Evolutionary conservation across 441 rosid species (phyloP).

Genomic region (Cnidoscolus chayamansa): DNA sequence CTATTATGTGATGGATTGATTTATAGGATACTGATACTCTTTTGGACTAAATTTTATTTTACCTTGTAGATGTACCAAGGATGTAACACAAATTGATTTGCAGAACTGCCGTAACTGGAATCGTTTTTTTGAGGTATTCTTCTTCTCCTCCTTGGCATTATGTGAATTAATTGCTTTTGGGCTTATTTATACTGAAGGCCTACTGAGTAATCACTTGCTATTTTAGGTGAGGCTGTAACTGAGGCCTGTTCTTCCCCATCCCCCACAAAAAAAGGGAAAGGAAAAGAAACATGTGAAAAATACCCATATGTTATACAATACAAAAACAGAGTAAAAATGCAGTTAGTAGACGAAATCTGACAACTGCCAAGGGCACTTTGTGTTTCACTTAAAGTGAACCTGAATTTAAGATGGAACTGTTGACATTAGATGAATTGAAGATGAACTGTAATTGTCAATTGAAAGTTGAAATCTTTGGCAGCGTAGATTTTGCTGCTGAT

Average conservation of each 20-base stretch:
- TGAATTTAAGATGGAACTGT: no score
- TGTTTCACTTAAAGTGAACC: no score
- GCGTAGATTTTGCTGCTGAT: background rate
- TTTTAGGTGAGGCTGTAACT: background rate
- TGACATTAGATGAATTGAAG: background rate
- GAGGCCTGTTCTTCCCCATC: no score
- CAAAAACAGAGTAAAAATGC: no score
- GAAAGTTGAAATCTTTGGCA: background rate
- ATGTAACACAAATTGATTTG: constrained; percentile 71
- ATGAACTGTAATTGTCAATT: background rate
- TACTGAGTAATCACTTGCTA: background rate
- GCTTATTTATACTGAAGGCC: no score
- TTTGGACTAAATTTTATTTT: constrained; percentile 21
- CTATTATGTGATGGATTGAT: constrained; percentile 19
- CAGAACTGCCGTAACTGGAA: constrained; percentile 78
- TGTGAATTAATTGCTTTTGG: background rate
- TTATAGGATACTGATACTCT: constrained; percentile 18
- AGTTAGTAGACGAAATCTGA: background rate
- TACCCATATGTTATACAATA: background rate
- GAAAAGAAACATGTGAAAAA: background rate
- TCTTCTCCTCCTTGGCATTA: constrained; percentile 5
- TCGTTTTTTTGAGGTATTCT: constrained; percentile 85
- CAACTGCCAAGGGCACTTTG: no score
- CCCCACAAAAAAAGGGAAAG: no score
- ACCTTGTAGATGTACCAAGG: constrained; percentile 63